Conservation (phyloP, 2,329 filamentous ascomycete genomes). For the Calonectria honghensis region DNA sequence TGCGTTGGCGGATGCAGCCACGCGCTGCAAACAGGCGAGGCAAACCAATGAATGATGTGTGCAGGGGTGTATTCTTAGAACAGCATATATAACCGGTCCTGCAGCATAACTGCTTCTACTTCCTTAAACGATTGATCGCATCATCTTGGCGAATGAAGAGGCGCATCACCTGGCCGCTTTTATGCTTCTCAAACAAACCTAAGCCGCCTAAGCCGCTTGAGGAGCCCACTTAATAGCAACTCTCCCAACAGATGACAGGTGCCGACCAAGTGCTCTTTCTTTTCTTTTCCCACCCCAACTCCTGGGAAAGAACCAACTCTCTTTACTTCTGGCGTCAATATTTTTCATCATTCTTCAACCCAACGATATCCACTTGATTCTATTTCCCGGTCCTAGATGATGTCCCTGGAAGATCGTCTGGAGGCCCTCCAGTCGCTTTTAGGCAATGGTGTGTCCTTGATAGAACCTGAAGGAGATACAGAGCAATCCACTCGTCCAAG, state of each 20-base stretch:
- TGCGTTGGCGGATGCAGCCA: slow-evolving; percentile 13
- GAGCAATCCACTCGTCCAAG: slow-evolving; percentile 4
- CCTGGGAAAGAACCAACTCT: neutral
- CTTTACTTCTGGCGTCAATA: neutral
- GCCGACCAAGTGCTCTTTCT: neutral
- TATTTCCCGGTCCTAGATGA: slow-evolving; percentile 20
- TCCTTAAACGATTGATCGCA: neutral
- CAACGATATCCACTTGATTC: neutral
- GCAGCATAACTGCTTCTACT: neutral
- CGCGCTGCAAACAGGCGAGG: slow-evolving; percentile 3
- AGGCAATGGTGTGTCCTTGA: slow-evolving; percentile 47
- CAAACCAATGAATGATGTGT: slow-evolving; percentile 12
- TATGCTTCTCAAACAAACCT: neutral
- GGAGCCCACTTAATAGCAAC: neutral
- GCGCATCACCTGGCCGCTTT: neutral
- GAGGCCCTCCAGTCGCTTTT: slow-evolving; percentile 49
- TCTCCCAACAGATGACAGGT: neutral
- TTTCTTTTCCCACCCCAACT: no score
- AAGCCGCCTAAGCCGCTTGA: slow-evolving; percentile 10
- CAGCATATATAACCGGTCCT: neutral
- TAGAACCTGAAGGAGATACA: slow-evolving; percentile 32
- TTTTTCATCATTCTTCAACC: neutral
- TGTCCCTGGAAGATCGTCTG: slow-evolving; percentile 49
- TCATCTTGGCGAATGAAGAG: neutral
- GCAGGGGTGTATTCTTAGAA: neutral